A percentile compares a stretch with the other conserved stretches of the same genome.
These are phyloP conservation scores for Xylaria sp. DNA, from an alignment of 2,329 filamentous ascomycete species.

Conservation along the genomic window DNA sequence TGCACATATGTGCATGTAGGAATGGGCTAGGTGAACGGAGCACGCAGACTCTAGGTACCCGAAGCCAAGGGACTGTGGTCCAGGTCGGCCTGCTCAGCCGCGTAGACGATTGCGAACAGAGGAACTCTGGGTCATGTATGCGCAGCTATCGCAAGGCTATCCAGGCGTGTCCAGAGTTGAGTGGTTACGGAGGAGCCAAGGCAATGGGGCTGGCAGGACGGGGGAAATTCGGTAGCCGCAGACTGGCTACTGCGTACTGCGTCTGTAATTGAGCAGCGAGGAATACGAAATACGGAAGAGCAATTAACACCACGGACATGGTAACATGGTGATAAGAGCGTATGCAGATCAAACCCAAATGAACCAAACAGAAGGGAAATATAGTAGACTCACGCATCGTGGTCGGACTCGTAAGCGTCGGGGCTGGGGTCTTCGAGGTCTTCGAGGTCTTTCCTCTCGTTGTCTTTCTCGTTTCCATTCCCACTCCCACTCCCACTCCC, in stretches of 20 bases:
- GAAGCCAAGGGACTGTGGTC: neutral
- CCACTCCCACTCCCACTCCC: neutral
- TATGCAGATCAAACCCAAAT: slow-evolving; percentile 1
- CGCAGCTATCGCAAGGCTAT: neutral
- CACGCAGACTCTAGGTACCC: too few relatives aligned
- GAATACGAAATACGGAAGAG: neutral
- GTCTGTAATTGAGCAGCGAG: neutral
- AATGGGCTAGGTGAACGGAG: neutral
- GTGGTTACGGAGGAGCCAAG: neutral
- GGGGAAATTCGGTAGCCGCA: too few relatives aligned
- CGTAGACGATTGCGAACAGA: neutral
- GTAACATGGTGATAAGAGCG: neutral
- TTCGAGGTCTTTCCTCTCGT: slow-evolving; percentile 18
- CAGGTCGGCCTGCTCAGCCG: neutral
- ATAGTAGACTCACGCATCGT: slow-evolving; percentile 36
- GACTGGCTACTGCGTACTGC: too few relatives aligned
- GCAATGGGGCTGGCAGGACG: neutral
- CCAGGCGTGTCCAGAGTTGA: neutral
- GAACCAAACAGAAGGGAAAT: slow-evolving; percentile 15
- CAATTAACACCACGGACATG: neutral
- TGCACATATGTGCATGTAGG: neutral
- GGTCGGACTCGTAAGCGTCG: slow-evolving; percentile 41
- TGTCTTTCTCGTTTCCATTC: too few relatives aligned
- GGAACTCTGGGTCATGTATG: neutral
- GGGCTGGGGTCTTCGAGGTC: slow-evolving; percentile 37